These are phyloP conservation scores for Beauveria bassiana DNA, from an alignment of 2,329 filamentous ascomycete genomes.

Conservation along the genomic window DNA sequence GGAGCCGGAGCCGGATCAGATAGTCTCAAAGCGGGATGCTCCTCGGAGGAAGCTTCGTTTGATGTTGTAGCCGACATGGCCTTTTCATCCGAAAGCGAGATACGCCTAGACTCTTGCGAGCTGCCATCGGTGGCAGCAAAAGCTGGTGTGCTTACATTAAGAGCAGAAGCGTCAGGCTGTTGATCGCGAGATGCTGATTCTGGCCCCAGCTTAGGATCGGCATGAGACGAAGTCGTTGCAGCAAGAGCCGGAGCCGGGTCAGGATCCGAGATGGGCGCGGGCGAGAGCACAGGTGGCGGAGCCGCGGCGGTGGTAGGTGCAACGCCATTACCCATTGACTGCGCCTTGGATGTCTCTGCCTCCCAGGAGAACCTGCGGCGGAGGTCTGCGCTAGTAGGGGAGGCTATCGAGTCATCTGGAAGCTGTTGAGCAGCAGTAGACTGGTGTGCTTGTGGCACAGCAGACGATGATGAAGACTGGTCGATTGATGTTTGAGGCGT, in stretches of 20 bases:
- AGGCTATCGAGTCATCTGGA: background rate
- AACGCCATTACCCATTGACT: background rate
- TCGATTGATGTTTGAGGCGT: background rate
- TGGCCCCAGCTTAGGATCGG: background rate
- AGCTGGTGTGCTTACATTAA: background rate
- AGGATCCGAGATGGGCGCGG: background rate
- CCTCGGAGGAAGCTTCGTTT: constrained; percentile 28
- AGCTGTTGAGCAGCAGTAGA: background rate
- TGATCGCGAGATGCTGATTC: constrained; percentile 7
- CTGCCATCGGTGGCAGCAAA: background rate
- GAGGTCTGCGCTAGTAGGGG: background rate
- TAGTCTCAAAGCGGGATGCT: constrained; percentile 26
- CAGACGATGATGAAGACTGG: background rate
- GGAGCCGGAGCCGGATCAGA: constrained; percentile 14
- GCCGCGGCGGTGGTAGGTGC: background rate
- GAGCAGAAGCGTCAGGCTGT: background rate
- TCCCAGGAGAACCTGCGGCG: constrained; percentile 33
- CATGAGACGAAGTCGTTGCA: background rate
- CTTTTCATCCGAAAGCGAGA: constrained; percentile 40
- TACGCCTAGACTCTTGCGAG: constrained; percentile 19
- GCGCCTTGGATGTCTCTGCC: constrained; percentile 14
- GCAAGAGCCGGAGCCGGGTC: background rate
- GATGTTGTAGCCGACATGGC: constrained; percentile 27
- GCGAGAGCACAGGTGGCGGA: background rate
- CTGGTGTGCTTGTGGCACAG: background rate